phyloP scores from a whole-genome alignment of 768 basidiomycete genomes.

The Guyanaporus albipodus region DNA sequence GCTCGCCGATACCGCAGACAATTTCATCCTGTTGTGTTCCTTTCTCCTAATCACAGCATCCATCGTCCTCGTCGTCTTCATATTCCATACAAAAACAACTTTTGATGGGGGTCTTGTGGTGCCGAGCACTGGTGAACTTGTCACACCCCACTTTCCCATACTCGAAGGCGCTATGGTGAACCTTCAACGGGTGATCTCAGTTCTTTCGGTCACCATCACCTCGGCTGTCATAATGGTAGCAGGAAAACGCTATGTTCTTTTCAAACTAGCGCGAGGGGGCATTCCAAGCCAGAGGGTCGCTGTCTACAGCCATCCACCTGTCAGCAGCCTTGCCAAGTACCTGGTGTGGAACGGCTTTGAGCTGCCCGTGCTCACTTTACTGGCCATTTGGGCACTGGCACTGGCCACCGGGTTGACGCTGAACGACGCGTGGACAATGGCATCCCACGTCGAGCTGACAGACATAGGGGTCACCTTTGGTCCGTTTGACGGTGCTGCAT shows the following conservation, averaged over 20 bases:
- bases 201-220: constrained; percentile 10
- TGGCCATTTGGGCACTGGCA: constrained; percentile 12
- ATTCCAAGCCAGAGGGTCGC: constrained; percentile 11
- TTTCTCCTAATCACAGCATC: too few relatives aligned
- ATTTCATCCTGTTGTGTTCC: too few relatives aligned
- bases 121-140: too few relatives aligned
- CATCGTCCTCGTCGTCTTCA: too few relatives aligned
- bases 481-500: not conserved
- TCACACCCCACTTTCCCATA: too few relatives aligned
- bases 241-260: constrained; percentile 15
- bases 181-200: constrained; percentile 7
- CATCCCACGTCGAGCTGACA: rapidly evolving
- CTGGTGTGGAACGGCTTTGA: constrained; percentile 4
- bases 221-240: constrained; percentile 14
- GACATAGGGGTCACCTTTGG: not conserved
- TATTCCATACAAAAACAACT: too few relatives aligned
- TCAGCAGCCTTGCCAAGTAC: constrained; percentile 8
- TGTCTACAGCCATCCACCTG: constrained; percentile 9
- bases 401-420: constrained; percentile 12
- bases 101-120: too few relatives aligned
- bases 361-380: constrained; percentile 8
- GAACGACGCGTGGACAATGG: constrained; percentile 5
- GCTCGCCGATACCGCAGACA: too few relatives aligned
- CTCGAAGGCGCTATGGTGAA: too few relatives aligned
- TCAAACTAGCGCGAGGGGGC: constrained; percentile 8